Evolutionary conservation across 75 land plant genomes (phyloP), one percentile per base, ranked within the genome.

Genomic region (Cupressus sempervirens): DNA sequence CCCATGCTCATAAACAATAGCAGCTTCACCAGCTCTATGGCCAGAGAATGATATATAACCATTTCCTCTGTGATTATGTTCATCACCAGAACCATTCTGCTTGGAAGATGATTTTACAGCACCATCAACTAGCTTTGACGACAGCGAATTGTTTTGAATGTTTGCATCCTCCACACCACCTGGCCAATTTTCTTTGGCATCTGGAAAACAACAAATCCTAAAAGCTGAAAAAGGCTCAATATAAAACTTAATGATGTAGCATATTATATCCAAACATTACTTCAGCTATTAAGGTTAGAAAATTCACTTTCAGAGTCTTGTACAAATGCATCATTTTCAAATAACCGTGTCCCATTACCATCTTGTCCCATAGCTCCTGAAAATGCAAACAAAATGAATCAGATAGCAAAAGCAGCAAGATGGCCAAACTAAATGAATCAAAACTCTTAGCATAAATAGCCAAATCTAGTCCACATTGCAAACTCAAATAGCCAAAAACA

Each of bases 1-100:
- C 4, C 99, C 99, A 88, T 97, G 98, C 82, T 94, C 98, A 90
- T 93, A 93, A 4, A 93, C 95, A 82, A 93, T 96, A 36, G 96
- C 99, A 12, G 94, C 99, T 86, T 97, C 95, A 23, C 95, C 94
- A 85, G 95, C 94, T 85, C 97, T 88, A 68, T 92, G 93, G 20
- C 98, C 98, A 82, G 92, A 88, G 16, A 93, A 80, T 13, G 93
- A 91, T 18, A 87, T 88, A 77, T 93, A 91, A 83, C 94, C 86
- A 84, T 92, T 87, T 83, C 94, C 88, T 83, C 91, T 65, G 76
- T 87, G 88, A 74, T 87, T 86, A 56, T 91, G 91, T 46, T 91
- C 90, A 40, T 90, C 87, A 18, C 82, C 79, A 48, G 90, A 43
- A 80, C 92, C 95, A 88, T 93, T 92, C 48, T 76, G 86, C 68